Evolutionary conservation across 1,284 basidiomycete genomes (phyloP), one percentile per base, ranked within the genome.

Genomic region (Amylostereum chailletii): DNA sequence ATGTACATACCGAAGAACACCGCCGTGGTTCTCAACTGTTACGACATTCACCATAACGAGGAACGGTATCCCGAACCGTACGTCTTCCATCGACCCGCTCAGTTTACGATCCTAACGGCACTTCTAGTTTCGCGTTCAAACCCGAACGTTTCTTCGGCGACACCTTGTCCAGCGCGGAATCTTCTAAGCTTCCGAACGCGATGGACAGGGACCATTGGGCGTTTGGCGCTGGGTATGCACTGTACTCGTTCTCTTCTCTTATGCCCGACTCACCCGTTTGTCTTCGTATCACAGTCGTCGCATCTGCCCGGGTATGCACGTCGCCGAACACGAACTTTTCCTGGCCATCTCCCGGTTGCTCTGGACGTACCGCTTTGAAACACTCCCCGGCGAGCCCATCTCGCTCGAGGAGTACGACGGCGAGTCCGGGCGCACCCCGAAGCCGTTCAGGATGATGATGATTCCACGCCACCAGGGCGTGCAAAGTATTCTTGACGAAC

Each of bases 161-260:
- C 46, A 46, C 55, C 2, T 53, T 62, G 27, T 61, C 56, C 26
- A 62, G 57, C 46, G 53, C 57, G 3, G 66, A 66, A 51, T 66
- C 65, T 5, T 60, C 70, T 3, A 71, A 71, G 32, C 59, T 71
- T 34, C 47, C 65, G 1, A 61, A 74, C 52, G 60, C 66, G 3
- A 63, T 67, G 56, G 62, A 70, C 47, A 62, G 72, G 32, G 72
- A 75, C 51, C 71, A 75, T 49, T 74, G 67, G 68, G 60, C 64
- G 47, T 73, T 72, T 46, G 69, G 69, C 40, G 66, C 60, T 2
- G 62, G 65, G 62, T 67, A 55, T 34, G 62, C 55, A 11, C 8
- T 32, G 19, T 45, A 36, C 38, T 29, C 7, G 26, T 29, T 19
- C 38, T 47, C 29, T 37, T 37, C 27, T 42, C 51, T 38, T 33